Conservation (phyloP, 169 alveolate species). For the Perkinsus marinus region DNA sequence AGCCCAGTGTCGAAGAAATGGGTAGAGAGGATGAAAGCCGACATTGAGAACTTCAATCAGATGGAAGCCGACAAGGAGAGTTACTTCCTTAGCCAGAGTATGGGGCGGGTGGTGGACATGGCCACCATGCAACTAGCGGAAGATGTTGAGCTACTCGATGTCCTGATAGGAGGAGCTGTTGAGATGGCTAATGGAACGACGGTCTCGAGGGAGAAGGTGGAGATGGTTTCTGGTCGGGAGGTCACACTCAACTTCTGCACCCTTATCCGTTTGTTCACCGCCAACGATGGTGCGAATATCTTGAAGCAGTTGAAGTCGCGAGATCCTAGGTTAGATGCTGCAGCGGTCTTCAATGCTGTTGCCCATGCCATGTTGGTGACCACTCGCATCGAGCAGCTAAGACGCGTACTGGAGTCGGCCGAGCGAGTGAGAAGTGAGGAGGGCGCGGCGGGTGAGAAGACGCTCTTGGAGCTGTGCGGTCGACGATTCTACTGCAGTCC, state of each 20-base stretch:
- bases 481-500: not conserved
- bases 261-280: not conserved
- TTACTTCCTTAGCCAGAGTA: not conserved
- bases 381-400: not conserved
- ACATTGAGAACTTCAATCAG: not conserved
- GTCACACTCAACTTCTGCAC: not conserved
- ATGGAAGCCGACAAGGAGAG: not conserved
- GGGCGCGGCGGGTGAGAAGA: not conserved
- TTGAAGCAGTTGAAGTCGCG: not conserved
- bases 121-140: not conserved
- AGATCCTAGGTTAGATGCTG: not conserved
- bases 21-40: not conserved
- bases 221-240: not conserved
- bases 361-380: not conserved
- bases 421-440: not conserved
- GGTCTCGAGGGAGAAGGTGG: not conserved
- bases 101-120: not conserved
- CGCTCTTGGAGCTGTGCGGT: not conserved
- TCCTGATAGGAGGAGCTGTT: not conserved
- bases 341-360: not conserved
- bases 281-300: not conserved
- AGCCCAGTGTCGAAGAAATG: not conserved
- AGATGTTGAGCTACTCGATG: not conserved
- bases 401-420: not conserved
- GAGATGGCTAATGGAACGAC: not conserved